Percentiles rank a stretch among this genome's conserved stretches.
phyloP scores from a whole-genome alignment of 306 rosid species.

The Ziziphus jujuba region DNA sequence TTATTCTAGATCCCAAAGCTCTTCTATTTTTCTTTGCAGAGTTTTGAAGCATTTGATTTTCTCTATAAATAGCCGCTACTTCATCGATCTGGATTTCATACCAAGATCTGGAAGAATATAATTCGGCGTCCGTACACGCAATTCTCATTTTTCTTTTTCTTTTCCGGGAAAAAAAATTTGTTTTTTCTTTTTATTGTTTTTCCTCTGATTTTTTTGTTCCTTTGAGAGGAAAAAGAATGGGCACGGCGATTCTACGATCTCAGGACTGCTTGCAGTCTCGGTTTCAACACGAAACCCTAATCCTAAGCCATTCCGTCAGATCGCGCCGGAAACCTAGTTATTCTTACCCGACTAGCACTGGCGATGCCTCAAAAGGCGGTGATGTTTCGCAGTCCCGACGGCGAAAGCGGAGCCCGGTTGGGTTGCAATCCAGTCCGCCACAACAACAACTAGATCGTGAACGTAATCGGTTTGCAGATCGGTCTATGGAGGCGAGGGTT shows the following conservation, averaged over 20 bases:
- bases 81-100: too few relatives aligned
- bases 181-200: neutral
- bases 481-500: constrained; percentile 25
- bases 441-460: constrained; percentile 4
- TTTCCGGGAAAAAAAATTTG: too few relatives aligned
- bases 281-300: constrained; percentile 36
- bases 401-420: constrained; percentile 50
- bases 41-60: too few relatives aligned
- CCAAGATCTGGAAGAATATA: too few relatives aligned
- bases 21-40: too few relatives aligned
- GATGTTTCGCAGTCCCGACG: constrained; percentile 37
- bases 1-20: too few relatives aligned
- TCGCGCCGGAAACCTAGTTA: constrained; percentile 24
- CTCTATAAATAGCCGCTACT: neutral
- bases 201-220: neutral
- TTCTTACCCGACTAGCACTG: constrained; percentile 3
- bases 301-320: constrained; percentile 14
- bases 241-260: constrained; percentile 48
- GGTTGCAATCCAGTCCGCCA: constrained; percentile 8
- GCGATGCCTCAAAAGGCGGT: neutral
- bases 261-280: constrained; percentile 44
- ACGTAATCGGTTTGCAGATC: constrained; percentile 16
- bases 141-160: neutral
- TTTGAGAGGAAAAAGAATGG: constrained; percentile 41
- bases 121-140: neutral